Base-by-base conservation (phyloP, 2,329 filamentous ascomycete genomes). In the Colletotrichum viniferum region DNA sequence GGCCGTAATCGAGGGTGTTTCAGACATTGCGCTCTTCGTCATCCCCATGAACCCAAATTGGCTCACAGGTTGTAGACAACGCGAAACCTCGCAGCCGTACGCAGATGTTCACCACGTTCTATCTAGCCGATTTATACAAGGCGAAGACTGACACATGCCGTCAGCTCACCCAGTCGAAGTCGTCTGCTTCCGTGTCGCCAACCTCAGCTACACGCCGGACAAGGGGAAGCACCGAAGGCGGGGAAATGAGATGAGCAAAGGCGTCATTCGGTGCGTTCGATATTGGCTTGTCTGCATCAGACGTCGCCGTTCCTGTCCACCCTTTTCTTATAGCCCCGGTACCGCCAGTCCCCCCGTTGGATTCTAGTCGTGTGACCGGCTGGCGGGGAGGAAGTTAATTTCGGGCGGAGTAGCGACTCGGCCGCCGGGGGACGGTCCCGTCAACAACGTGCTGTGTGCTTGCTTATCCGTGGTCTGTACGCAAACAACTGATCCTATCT, bases 21-120 rank as follows among this genome's bases (percentile, higher is more conserved):
- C 72, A 74, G 72, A 71, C 21, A 58, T 58, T 55, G 36, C 38
- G 67, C 52, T 62, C 68, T 66, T 71, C 68, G 72, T 74, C 72
- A 74, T 66, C 69, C 68, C 68, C 68, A 26, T 24, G 36, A 74
- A 71, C 68, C 68, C 61, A 65, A 43, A 71, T 24, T 34, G 52
- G 48, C 67, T 24, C 12, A n/a, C 34, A 21, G 24, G 9, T n/a
- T 18, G 16, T 18, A 18, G 36, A 10, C 4, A 43, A 43, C 36
- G 36, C 36, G 16, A 43, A 18, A 43, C 38, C 18, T 21, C 38
- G 38, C 18, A 48, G 18, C 9, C 38, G 38, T 62, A 58, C 36
- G 36, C 14, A 18, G 36, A 18, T 18, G 30, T 28, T 52, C 55
- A 68, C 38, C 12, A 48, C 38, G 18, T 21, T 48, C 38, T 48